Conservation (phyloP, 1,284 basidiomycete species). For the Anthracocystis panici-leucophaei region DNA sequence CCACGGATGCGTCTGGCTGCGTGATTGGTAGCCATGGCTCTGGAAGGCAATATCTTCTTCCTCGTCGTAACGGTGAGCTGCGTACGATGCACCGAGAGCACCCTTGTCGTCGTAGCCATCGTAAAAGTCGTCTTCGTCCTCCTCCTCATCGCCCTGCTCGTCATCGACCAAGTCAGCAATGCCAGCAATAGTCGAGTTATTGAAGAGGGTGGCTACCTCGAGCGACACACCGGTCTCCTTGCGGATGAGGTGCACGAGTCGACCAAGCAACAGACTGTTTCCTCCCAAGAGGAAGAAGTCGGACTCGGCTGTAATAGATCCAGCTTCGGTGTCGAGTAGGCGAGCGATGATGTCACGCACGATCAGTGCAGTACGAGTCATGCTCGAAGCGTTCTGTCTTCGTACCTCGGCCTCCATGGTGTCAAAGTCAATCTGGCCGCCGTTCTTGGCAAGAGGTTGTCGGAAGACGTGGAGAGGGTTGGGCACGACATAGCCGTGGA, state of each 20-base stretch:
- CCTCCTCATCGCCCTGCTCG: conserved; percentile 60
- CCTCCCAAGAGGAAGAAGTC: conserved; percentile 70
- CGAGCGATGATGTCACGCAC: conserved; percentile 68
- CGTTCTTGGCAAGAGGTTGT: conserved; percentile 66
- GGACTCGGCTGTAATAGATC: conserved; percentile 69
- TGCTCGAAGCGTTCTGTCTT: conserved; percentile 67
- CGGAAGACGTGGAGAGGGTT: conserved; percentile 70
- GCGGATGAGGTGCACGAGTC: conserved; percentile 67
- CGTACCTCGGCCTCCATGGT: conserved; percentile 69
- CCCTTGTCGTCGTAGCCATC: conserved; percentile 68
- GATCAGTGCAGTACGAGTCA: conserved; percentile 66
- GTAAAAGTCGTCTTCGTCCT: conserved; percentile 57
- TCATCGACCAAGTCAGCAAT: conserved; percentile 67
- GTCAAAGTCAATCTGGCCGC: conserved; percentile 67
- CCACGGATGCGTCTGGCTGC: conserved; percentile 67
- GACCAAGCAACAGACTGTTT: conserved; percentile 68
- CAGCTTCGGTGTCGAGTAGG: conserved; percentile 67
- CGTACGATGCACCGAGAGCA: conserved; percentile 50
- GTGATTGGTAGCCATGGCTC: conserved; percentile 66
- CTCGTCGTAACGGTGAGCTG: conserved; percentile 66
- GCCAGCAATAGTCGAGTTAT: conserved; percentile 67
- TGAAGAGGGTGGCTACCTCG: conserved; percentile 68
- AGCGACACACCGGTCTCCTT: conserved; percentile 68
- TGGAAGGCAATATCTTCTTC: conserved; percentile 63
- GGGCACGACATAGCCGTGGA: conserved; percentile 69